Evolutionary conservation across 768 basidiomycete genomes (phyloP).

Genomic region (Pisolithus microcarpus): DNA sequence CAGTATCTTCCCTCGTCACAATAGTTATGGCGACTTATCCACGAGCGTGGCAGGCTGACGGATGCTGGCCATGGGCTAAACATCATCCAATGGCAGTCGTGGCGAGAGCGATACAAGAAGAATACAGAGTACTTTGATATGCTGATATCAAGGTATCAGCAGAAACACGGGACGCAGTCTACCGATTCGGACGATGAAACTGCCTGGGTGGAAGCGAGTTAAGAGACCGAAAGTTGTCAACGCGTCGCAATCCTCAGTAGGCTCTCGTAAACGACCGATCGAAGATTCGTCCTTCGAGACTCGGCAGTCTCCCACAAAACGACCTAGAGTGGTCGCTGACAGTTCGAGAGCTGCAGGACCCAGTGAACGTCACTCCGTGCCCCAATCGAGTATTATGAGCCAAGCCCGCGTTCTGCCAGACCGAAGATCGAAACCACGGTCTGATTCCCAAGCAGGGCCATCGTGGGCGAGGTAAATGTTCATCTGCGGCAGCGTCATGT

Average conservation of each 20-base stretch:
- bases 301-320: neutral
- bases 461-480: too few species aligned
- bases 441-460: too few species aligned
- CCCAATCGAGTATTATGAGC: neutral
- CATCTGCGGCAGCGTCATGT: too few species aligned
- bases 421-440: neutral
- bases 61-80: conserved; percentile 45
- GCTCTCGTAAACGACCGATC: neutral
- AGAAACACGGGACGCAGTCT: conserved; percentile 16
- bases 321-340: neutral
- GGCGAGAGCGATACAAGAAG: conserved; percentile 55
- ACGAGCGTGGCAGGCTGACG: conserved; percentile 24
- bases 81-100: conserved; percentile 53
- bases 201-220: neutral
- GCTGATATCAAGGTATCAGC: conserved; percentile 35
- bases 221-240: neutral
- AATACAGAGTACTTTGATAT: conserved; percentile 36
- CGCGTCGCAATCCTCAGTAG: neutral
- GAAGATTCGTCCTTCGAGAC: neutral
- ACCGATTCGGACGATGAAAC: neutral
- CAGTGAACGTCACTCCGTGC: neutral
- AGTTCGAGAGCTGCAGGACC: neutral
- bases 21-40: neutral
- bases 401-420: neutral
- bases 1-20: neutral